Conservation (phyloP, 805 yeast genomes). For the Komagataella mondaviorum region DNA sequence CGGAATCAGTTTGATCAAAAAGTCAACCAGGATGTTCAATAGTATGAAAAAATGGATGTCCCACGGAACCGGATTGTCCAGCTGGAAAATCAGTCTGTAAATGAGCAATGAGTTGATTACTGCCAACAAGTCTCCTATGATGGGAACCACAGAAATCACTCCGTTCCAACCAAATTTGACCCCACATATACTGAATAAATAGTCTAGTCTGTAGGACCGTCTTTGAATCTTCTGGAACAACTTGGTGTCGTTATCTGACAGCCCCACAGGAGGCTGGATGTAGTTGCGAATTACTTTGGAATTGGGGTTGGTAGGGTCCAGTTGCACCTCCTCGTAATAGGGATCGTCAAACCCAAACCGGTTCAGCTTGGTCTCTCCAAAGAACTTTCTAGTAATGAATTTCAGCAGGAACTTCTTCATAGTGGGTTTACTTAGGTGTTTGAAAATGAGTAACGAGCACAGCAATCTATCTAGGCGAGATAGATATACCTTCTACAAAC, state of each 20-base stretch:
- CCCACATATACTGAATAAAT: constrained; percentile 49
- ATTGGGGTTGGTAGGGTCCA: not conserved
- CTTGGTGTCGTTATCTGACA: constrained; percentile 37
- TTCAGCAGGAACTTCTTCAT: not conserved
- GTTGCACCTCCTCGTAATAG: constrained; percentile 1
- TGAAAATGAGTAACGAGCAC: not conserved
- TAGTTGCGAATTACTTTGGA: not conserved
- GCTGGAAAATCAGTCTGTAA: constrained; percentile 25
- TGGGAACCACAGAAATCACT: constrained; percentile 56
- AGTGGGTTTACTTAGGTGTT: not conserved
- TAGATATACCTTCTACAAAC: not conserved
- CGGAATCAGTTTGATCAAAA: constrained; percentile 61
- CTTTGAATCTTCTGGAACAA: constrained; percentile 37
- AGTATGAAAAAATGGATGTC: constrained; percentile 41
- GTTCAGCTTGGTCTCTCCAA: not conserved
- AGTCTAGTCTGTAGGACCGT: constrained; percentile 56
- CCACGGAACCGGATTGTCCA: constrained; percentile 57
- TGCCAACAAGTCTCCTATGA: constrained; percentile 49
- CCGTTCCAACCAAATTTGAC: constrained; percentile 59
- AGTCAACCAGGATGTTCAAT: constrained; percentile 52
- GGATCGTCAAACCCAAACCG: constrained; percentile 1
- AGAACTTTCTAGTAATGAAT: not conserved
- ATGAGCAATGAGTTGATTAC: constrained; percentile 29
- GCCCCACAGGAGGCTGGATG: constrained; percentile 35
- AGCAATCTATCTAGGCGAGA: not conserved